Conservation (phyloP, 129 eudicot species). For the Flaveria linearis region DNA sequence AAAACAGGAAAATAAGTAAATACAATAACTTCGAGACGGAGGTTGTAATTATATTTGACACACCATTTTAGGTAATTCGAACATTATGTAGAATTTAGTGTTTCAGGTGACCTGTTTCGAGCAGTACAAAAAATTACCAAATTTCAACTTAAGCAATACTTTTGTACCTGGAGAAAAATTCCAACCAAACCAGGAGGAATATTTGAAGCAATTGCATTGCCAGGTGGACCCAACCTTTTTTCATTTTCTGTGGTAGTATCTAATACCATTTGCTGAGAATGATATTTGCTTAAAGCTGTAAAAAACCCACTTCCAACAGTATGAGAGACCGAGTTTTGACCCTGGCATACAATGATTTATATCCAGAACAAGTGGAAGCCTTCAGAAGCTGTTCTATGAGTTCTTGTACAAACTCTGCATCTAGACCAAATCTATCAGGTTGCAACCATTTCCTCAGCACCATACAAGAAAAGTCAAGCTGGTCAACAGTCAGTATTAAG, state of each 20-base stretch:
- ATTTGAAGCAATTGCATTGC: conserved; percentile 53
- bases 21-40: background rate
- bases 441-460: conserved; percentile 59
- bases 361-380: conserved; percentile 47
- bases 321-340: conserved; percentile 35
- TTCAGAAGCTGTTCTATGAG: conserved; percentile 78
- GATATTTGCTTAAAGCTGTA: conserved; percentile 42
- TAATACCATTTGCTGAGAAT: conserved; percentile 33
- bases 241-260: conserved; percentile 31
- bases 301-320: conserved; percentile 75
- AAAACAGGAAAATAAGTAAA: background rate
- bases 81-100: background rate
- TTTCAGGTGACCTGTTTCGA: background rate
- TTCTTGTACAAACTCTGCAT: conserved; percentile 85
- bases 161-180: conserved; percentile 78
- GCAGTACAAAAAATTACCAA: background rate
- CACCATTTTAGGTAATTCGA: background rate
- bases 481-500: conserved; percentile 40
- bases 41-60: background rate
- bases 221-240: conserved; percentile 51
- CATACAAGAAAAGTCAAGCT: conserved; percentile 46
- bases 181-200: conserved; percentile 73
- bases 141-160: conserved; percentile 15
- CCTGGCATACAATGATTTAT: conserved; percentile 53
- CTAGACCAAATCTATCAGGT: conserved; percentile 76